Evolutionary conservation across 805 yeast species (phyloP), one percentile per base, ranked within the genome.

Genomic region (Alloascoidea hylecoeti): DNA sequence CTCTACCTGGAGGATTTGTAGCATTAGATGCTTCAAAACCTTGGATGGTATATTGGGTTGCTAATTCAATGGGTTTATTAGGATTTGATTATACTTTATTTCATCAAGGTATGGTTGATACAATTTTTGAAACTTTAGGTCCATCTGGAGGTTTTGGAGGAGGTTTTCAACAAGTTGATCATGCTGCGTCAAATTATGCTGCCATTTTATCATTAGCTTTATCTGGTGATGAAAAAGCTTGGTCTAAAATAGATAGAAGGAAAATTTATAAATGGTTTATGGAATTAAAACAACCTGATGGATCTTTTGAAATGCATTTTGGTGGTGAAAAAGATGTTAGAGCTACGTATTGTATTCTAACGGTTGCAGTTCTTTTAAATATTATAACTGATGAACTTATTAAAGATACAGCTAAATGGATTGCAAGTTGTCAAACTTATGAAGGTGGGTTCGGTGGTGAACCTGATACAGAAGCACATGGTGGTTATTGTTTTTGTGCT

Each of bases 371-470:
- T 0, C 49, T 86, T 40, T 64, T 88, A 19, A 65, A 72, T 41
- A 64, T 88, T 0, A 34, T 74, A 17, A 76, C 85, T 1, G 71
- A 70, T 0, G 81, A 78, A 43, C 57, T 92, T 5, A 44, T 58
- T 0, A 59, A 57, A 13, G 72, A 70, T 3, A 66, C 75, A 0
- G 60, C 63, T 2, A 69, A 68, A 12, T 89, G 86, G 77, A 46
- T 92, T 12, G 47, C 57, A 0, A 45, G 52, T 9, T 85, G 96
- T 48, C 98, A 92, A 56, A 82, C 89, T 0, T 88, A 70, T 52
- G 98, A 94, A 58, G 98, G 99, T 16, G 98, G 98, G 0, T 82
- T 89, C 58, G 85, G 88, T 1, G 95, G 94, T 1, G 64, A 66
- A 15, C 92, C 94, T 0, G 64, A 68, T 3, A 79, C 73, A 42